phyloP scores from a whole-genome alignment of 148 eudicot species.

The Nepenthes gracilis region DNA sequence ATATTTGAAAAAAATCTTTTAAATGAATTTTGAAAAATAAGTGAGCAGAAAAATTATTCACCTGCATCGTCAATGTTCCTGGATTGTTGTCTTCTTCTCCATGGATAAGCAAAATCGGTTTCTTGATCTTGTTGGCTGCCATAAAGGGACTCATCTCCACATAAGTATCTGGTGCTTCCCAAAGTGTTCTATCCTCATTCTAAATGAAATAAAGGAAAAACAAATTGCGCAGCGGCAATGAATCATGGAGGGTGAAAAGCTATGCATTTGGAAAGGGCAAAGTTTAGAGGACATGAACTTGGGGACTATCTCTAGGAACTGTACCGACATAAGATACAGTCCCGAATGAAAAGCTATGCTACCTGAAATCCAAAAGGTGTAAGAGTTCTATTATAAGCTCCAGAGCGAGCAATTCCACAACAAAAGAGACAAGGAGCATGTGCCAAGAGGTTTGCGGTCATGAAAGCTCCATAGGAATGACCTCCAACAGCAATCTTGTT shows the following conservation, averaged over 20 bases:
- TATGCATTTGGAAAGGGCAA: not conserved
- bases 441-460: slow-evolving; percentile 95
- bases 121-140: slow-evolving; percentile 84
- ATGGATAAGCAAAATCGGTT: slow-evolving; percentile 88
- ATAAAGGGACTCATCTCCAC: slow-evolving; percentile 96
- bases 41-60: slow-evolving; percentile 7
- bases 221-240: not conserved
- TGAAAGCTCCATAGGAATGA: slow-evolving; percentile 98
- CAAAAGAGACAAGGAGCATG: slow-evolving; percentile 95
- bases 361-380: slow-evolving; percentile 99
- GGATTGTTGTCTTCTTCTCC: slow-evolving; percentile 96
- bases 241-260: not conserved
- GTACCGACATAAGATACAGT: too few relatives aligned
- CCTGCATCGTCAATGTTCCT: slow-evolving; percentile 96
- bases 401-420: slow-evolving; percentile 94
- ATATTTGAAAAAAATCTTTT: too few relatives aligned
- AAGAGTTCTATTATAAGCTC: slow-evolving; percentile 94
- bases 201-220: slow-evolving; percentile 11
- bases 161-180: slow-evolving; percentile 79
- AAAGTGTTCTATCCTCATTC: slow-evolving; percentile 94
- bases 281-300: not conserved
- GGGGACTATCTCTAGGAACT: too few relatives aligned
- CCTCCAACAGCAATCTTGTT: slow-evolving; percentile 90
- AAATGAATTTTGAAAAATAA: not conserved
- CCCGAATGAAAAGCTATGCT: not conserved